Conservation (phyloP, 768 basidiomycete species). For the Phlebiopsis gigantea region DNA sequence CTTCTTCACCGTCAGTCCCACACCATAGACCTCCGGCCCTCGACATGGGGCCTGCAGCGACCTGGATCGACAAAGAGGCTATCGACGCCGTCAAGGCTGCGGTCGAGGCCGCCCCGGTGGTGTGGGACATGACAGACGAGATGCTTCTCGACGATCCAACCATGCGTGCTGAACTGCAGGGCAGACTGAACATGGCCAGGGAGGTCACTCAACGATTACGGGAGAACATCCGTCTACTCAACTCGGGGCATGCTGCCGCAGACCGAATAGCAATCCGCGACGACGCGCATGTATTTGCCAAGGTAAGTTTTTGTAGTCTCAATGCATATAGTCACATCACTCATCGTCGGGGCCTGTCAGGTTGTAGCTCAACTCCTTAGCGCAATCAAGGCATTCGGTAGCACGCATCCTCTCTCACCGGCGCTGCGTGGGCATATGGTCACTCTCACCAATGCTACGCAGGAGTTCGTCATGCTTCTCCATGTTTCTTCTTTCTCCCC, state of each 20-base stretch:
- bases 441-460: conserved; percentile 74
- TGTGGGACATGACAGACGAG: conserved; percentile 80
- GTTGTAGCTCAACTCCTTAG: conserved; percentile 74
- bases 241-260: conserved; percentile 46
- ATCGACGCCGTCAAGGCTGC: conserved; percentile 75
- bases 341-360: conserved; percentile 32
- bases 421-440: conserved; percentile 66
- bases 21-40: conserved; percentile 31
- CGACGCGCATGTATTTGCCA: conserved; percentile 76
- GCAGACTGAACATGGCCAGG: conserved; percentile 57
- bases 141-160: conserved; percentile 47
- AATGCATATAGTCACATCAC: not conserved
- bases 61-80: conserved; percentile 72
- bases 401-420: conserved; percentile 49
- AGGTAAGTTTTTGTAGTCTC: conserved; percentile 47
- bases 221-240: conserved; percentile 51
- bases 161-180: conserved; percentile 39
- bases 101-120: conserved; percentile 71
- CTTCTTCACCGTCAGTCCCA: conserved; percentile 35
- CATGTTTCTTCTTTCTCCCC: conserved; percentile 81
- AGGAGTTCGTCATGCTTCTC: conserved; percentile 82
- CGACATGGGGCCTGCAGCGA: conserved; percentile 49
- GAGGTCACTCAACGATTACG: conserved; percentile 58
- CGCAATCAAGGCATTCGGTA: conserved; percentile 60
- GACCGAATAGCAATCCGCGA: conserved; percentile 66